Conservation (phyloP, 257 asterid genomes). For the Solanum commersonii region DNA sequence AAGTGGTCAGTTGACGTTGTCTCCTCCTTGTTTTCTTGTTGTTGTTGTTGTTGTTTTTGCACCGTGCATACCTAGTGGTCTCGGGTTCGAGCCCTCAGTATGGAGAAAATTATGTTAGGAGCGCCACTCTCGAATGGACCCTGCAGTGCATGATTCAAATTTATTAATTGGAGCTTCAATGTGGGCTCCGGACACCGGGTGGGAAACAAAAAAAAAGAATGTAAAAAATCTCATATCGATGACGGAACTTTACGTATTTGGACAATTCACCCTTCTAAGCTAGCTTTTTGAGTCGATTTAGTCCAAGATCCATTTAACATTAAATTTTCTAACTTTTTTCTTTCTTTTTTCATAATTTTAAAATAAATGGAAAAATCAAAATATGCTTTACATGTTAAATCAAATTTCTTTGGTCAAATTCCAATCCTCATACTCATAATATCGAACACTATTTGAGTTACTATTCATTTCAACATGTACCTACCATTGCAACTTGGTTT, state of each 20-base stretch:
- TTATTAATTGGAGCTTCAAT: too few species aligned
- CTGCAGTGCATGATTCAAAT: fast-evolving
- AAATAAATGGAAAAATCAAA: neutral
- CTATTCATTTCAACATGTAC: neutral
- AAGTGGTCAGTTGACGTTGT: neutral
- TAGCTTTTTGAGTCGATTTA: too few species aligned
- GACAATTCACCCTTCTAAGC: too few species aligned
- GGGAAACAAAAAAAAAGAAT: too few species aligned
- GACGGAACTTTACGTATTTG: too few species aligned
- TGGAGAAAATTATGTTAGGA: too few species aligned
- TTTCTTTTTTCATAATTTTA: neutral
- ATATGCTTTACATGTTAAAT: neutral
- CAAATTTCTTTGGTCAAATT: neutral
- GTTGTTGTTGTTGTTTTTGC: neutral
- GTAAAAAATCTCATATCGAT: too few species aligned
- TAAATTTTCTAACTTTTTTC: neutral
- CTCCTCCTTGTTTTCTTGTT: neutral
- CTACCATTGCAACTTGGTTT: neutral
- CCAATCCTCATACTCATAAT: neutral
- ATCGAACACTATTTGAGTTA: neutral
- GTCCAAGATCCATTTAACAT: neutral
- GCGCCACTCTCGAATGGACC: too few species aligned
- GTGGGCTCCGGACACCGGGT: too few species aligned
- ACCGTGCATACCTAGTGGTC: neutral
- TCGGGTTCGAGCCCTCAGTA: too few species aligned